These are phyloP conservation scores for Clarireedia monteithiana DNA, from an alignment of 2,329 filamentous ascomycete genomes.

Conservation along the genomic window DNA sequence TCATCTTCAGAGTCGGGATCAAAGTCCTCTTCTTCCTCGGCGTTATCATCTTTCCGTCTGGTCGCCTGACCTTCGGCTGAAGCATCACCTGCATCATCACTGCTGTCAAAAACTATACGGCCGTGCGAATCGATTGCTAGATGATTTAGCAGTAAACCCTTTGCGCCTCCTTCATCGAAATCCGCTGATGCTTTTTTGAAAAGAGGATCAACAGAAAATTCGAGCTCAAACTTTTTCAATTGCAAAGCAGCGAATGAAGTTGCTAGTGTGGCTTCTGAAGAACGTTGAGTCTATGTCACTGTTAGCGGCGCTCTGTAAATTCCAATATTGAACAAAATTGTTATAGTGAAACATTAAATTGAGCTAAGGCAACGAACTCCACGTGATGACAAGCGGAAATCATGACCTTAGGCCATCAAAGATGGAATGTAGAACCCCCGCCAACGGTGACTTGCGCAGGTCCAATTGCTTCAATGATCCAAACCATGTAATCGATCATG, in stretches of 20 bases:
- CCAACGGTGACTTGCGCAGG: too few species aligned
- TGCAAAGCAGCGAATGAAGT: constrained; percentile 82
- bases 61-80: constrained; percentile 30
- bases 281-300: constrained; percentile 51
- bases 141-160: constrained; percentile 89
- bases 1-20: constrained; percentile 31
- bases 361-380: neutral
- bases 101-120: constrained; percentile 96
- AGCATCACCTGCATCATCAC: constrained; percentile 66
- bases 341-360: neutral
- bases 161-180: constrained; percentile 96
- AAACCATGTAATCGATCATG: too few species aligned
- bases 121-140: constrained; percentile 90
- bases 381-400: too few species aligned
- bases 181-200: constrained; percentile 99
- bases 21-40: constrained; percentile 39
- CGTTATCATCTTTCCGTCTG: constrained; percentile 53
- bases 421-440: too few species aligned
- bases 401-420: too few species aligned
- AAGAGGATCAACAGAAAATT: constrained; percentile 93
- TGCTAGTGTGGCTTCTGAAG: constrained; percentile 87
- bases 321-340: neutral
- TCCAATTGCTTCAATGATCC: too few species aligned
- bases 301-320: neutral
- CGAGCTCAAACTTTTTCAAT: constrained; percentile 94